Evolutionary conservation across 192 early-diverging fungal species (phyloP), one percentile per base, ranked within the genome.

Genomic region (Coemansia sp.): DNA sequence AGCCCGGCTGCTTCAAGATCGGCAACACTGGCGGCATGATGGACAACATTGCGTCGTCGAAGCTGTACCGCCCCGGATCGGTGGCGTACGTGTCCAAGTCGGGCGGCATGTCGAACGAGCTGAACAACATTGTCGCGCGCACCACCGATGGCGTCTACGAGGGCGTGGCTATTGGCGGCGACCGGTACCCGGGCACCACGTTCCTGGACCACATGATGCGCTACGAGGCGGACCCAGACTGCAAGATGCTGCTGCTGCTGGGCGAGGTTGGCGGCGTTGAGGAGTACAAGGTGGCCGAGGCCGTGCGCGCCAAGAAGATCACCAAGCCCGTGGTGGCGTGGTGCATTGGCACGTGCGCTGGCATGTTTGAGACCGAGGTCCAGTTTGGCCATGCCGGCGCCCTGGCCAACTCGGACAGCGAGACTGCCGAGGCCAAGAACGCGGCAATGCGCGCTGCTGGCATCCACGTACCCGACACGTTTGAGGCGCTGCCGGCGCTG

Each of bases 11-110:
- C 80, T 98, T 94, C 88, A 98, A 98, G 88, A 96, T 98, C 65
- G 96, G 96, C 63, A 96, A 96, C 87, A 98, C 96, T 44, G 96
- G 96, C 71, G 96, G 96, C 58, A 98, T 98, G 96, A 98, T 98
- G 96, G 96, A 98, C 80, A 98, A 98, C 83, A 96, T 98, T 80
- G 93, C 94, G 6, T 81, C 93, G 14, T 96, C 93, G 74, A 94
- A 94, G 81, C 86, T 98, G 56, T 98, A 98, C 81, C 89, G 96
- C 40, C 78, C 93, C 19, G 96, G 96, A 11, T 96, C 94, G 1
- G 92, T 98, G 37, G 94, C 90, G 20, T 98, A 98, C 67, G 96
- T 98, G 41, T 96, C 93, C 72, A 98, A 98, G 86, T 92, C 90
- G 21, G 96, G 96, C 72, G 96, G 96, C 68, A 98, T 98, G 96